A percentile compares a stretch with the other conserved stretches of the same genome.
These are phyloP conservation scores for Gossypium gossypioides DNA, from an alignment of 441 rosid genomes.

Conservation along the genomic window DNA sequence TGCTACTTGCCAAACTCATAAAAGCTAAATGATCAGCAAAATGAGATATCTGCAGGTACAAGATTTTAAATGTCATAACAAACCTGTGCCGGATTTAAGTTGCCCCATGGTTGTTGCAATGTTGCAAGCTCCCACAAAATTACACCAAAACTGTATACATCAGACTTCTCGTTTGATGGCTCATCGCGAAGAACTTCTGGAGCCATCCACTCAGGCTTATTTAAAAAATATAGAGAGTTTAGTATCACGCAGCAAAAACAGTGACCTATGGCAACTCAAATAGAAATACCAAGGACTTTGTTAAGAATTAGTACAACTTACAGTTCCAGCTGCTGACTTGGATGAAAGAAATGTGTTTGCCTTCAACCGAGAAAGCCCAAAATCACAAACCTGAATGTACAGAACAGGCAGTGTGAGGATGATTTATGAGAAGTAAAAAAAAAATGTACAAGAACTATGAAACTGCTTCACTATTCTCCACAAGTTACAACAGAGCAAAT, in stretches of 20 bases:
- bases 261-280: slow-evolving; percentile 3
- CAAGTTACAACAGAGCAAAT: not conserved
- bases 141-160: slow-evolving; percentile 90
- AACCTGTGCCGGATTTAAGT: slow-evolving; percentile 93
- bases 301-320: slow-evolving; percentile 40
- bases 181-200: slow-evolving; percentile 97
- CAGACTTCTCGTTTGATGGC: slow-evolving; percentile 94
- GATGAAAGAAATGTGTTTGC: slow-evolving; percentile 94
- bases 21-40: not conserved
- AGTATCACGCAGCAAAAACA: slow-evolving; percentile 7
- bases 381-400: slow-evolving; percentile 78
- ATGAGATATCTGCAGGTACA: not conserved
- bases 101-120: slow-evolving; percentile 89
- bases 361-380: slow-evolving; percentile 93
- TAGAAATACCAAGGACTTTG: slow-evolving; percentile 8
- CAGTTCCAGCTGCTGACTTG: slow-evolving; percentile 97
- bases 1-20: not conserved
- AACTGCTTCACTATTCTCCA: not conserved
- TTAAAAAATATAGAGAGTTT: slow-evolving; percentile 18
- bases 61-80: slow-evolving; percentile 15
- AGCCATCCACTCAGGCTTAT: slow-evolving; percentile 99
- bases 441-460: not conserved
- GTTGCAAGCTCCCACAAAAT: slow-evolving; percentile 97
- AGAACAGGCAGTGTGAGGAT: slow-evolving; percentile 14
- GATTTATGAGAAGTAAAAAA: slow-evolving; percentile 1